Percentiles rank a stretch among this genome's conserved stretches.
phyloP scores from a whole-genome alignment of 768 basidiomycete genomes.

The Tylopilus vinaceipallidus region DNA sequence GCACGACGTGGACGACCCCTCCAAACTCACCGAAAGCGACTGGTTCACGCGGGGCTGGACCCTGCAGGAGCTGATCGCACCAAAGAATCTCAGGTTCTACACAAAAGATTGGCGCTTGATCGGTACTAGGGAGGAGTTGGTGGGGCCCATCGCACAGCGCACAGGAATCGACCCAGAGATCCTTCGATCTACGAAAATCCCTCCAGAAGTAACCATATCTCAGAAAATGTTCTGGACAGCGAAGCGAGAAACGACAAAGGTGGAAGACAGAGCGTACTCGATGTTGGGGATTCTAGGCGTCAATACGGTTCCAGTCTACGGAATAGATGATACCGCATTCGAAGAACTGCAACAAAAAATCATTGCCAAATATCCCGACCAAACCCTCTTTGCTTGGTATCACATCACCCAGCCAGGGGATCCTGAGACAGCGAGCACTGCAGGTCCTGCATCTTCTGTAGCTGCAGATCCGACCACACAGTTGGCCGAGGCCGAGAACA shows the following conservation, averaged over 20 bases:
- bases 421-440: slow-evolving; percentile 9
- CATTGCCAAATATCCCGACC: slow-evolving; percentile 21
- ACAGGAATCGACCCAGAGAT: slow-evolving; percentile 20
- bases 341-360: slow-evolving; percentile 23
- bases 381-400: slow-evolving; percentile 30
- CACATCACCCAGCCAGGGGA: slow-evolving; percentile 11
- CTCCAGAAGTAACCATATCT: slow-evolving; percentile 17
- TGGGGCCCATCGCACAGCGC: slow-evolving; percentile 8
- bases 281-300: slow-evolving; percentile 28
- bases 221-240: slow-evolving; percentile 30
- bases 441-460: background rate
- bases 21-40: slow-evolving; percentile 20
- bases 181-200: slow-evolving; percentile 9
- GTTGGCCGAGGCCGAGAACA: background rate
- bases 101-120: slow-evolving; percentile 23
- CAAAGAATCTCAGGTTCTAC: slow-evolving; percentile 26
- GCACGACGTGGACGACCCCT: slow-evolving; percentile 19
- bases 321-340: slow-evolving; percentile 26
- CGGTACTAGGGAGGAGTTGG: slow-evolving; percentile 15
- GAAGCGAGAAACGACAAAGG: slow-evolving; percentile 19
- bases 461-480: background rate
- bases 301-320: slow-evolving; percentile 23
- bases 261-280: slow-evolving; percentile 33
- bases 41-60: slow-evolving; percentile 35
- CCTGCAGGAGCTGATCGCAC: slow-evolving; percentile 32